Evolutionary conservation across 2,329 filamentous ascomycete species (phyloP), one percentile per base, ranked within the genome.

Genomic region (Fusarium citri): DNA sequence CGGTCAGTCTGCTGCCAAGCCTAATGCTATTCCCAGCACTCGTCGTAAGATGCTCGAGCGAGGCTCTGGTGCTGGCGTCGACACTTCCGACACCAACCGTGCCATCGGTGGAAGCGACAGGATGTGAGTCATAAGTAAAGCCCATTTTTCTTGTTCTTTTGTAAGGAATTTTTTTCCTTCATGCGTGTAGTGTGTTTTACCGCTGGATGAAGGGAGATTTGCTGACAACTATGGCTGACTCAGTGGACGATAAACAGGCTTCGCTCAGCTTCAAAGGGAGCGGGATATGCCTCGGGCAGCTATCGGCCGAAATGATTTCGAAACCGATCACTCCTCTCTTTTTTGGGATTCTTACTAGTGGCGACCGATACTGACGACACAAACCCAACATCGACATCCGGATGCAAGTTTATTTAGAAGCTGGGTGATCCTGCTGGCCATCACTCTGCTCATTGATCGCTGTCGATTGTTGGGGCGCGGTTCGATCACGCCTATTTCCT

Each of bases 151-250:
- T 63, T 64, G 86, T 91, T 92, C 89, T 89, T 53, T 92, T 91
- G 92, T 94, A 94, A 95, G 92, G 91, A 92, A 91, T 90, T 87
- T 79, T 88, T 87, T 90, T 88, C 91, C 91, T 78, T 89, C 92
- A 90, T 91, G 91, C 92, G 64, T 90, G 59, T 91, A 88, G 89
- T 93, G 89, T 91, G 89, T 86, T 86, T 86, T 82, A 88, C 90
- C 88, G 89, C 90, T 93, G 87, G 88, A 88, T 89, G 85, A 89
- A 92, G 87, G 88, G 86, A 85, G 86, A 70, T 85, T 82, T 88
- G 87, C 88, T 91, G 89, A 90, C 88, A 88, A 87, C 87, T 76
- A 88, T 89, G 71, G 91, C 91, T 93, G 91, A 93, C 91, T 89
- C 90, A 93, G 91, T 92, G 88, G 90, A 87, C 90, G 90, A 87